Percentiles rank a stretch among this genome's conserved stretches.
phyloP scores from a whole-genome alignment of 768 basidiomycete species.

The Lentinula sp. region DNA sequence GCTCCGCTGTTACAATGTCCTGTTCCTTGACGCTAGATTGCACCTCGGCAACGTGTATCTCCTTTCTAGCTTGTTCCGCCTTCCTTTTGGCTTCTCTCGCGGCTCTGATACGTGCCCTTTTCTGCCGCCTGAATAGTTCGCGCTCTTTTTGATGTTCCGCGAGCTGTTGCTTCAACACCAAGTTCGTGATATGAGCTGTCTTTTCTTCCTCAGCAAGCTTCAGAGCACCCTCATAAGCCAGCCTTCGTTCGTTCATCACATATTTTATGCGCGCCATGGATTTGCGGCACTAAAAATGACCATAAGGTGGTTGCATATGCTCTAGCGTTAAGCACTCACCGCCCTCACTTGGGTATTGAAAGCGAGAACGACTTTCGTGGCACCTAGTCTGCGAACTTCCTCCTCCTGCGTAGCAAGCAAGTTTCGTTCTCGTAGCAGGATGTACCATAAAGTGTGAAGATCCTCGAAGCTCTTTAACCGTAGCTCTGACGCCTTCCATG shows the following conservation, averaged over 20 bases:
- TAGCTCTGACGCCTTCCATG: slow-evolving; percentile 84
- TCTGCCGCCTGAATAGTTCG: background rate
- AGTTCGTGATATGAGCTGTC: slow-evolving; percentile 20
- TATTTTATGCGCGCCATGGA: slow-evolving; percentile 96
- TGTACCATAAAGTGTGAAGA: slow-evolving; percentile 93
- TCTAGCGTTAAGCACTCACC: slow-evolving; percentile 23
- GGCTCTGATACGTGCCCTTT: background rate
- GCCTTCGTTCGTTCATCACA: slow-evolving; percentile 83
- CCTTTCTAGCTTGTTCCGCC: background rate
- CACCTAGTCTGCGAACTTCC: slow-evolving; percentile 62
- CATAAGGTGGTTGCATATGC: background rate
- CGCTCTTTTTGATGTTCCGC: slow-evolving; percentile 10
- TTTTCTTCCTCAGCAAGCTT: slow-evolving; percentile 31
- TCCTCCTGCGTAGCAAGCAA: slow-evolving; percentile 83
- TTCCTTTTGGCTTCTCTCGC: slow-evolving; percentile 8
- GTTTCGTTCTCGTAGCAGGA: slow-evolving; percentile 84
- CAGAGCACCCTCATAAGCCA: slow-evolving; percentile 73
- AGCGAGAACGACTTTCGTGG: slow-evolving; percentile 12
- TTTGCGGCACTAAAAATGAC: slow-evolving; percentile 67
- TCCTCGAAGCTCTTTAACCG: slow-evolving; percentile 89
- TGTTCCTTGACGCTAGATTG: slow-evolving; percentile 8
- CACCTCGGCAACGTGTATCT: background rate
- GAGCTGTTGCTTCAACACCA: slow-evolving; percentile 21
- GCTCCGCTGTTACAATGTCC: slow-evolving; percentile 15
- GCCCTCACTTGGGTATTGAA: slow-evolving; percentile 33